A percentile compares a stretch with the other conserved stretches of the same genome.
These are phyloP conservation scores for Excoecaria agallocha DNA, from an alignment of 345 rosid species.

Conservation along the genomic window DNA sequence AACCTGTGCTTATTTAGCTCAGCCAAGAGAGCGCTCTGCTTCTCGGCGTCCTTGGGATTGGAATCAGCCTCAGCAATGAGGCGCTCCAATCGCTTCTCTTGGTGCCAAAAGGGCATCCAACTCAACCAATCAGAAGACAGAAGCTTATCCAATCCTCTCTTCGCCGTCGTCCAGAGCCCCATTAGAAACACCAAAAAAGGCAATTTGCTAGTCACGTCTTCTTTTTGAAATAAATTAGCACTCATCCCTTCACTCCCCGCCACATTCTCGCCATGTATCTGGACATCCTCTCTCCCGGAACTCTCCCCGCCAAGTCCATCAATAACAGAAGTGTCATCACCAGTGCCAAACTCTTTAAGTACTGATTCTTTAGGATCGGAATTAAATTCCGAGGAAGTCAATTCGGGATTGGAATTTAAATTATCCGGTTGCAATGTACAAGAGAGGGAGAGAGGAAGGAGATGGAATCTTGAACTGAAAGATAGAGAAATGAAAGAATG, in stretches of 20 bases:
- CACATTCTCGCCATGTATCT: slow-evolving; percentile 9
- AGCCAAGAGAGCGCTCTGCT: slow-evolving; percentile 64
- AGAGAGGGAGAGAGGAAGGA: slow-evolving; percentile 23
- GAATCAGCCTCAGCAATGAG: slow-evolving; percentile 81
- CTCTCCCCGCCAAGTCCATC: slow-evolving; percentile 17
- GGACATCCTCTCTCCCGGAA: slow-evolving; percentile 27
- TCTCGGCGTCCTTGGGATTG: slow-evolving; percentile 66
- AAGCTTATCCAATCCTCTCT: slow-evolving; percentile 44
- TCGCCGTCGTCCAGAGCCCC: slow-evolving; percentile 62
- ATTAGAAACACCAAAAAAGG: slow-evolving; percentile 50
- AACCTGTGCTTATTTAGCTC: slow-evolving; percentile 91
- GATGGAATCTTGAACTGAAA: slow-evolving; percentile 9
- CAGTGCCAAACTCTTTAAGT: slow-evolving; percentile 8
- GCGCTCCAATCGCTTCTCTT: slow-evolving; percentile 64
- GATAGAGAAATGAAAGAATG: slow-evolving; percentile 22
- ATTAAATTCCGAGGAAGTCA: not conserved
- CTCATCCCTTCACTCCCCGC: slow-evolving; percentile 7
- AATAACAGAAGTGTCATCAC: not conserved
- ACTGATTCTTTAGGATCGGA: slow-evolving; percentile 28
- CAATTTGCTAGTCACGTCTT: slow-evolving; percentile 36
- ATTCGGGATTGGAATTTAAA: slow-evolving; percentile 35
- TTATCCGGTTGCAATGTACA: slow-evolving; percentile 59
- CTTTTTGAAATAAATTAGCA: slow-evolving; percentile 25
- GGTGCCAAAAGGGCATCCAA: slow-evolving; percentile 78
- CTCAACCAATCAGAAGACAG: slow-evolving; percentile 59